A percentile compares a stretch with the other conserved stretches of the same genome.
phyloP scores from a whole-genome alignment of 306 rosid species.

The Pachyrhizus erosus region DNA sequence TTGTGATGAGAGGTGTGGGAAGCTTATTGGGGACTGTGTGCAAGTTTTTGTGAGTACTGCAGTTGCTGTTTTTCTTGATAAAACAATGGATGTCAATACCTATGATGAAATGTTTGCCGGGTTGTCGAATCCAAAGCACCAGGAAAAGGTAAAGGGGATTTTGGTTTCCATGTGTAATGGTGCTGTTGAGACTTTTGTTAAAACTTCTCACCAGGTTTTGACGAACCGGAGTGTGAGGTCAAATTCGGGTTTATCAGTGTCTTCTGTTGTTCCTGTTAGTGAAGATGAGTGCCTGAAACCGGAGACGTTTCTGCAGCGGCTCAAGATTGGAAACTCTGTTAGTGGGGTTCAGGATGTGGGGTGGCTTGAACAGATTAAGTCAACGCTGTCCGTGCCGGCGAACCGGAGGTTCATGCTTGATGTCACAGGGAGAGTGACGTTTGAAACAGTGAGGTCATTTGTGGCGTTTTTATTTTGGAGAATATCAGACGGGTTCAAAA shows the following conservation, averaged over 20 bases:
- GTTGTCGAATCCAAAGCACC: conserved; percentile 79
- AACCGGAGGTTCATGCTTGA: conserved; percentile 80
- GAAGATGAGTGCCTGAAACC: conserved; percentile 44
- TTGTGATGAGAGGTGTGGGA: conserved; percentile 59
- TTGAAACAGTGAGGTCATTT: conserved; percentile 73
- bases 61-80: conserved; percentile 81
- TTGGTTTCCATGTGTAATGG: conserved; percentile 81
- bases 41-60: conserved; percentile 86
- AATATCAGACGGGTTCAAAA: conserved; percentile 67
- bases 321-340: conserved; percentile 37
- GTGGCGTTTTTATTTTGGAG: conserved; percentile 68
- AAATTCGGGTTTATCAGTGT: conserved; percentile 31
- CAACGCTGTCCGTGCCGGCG: conserved; percentile 79
- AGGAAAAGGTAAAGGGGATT: conserved; percentile 63
- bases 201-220: conserved; percentile 82
- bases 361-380: conserved; percentile 73
- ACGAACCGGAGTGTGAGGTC: conserved; percentile 46
- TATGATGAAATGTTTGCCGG: conserved; percentile 78
- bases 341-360: conserved; percentile 48
- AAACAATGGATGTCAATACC: conserved; percentile 77
- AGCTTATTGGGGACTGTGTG: conserved; percentile 63
- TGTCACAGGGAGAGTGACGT: conserved; percentile 84
- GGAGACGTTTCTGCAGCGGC: conserved; percentile 50
- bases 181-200: conserved; percentile 87
- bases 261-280: conserved; percentile 39